A percentile compares a stretch with the other conserved stretches of the same genome.
Conservation (phyloP, 495 filamentous ascomycete genomes). For the Friedmanniomyces endolithicus region DNA sequence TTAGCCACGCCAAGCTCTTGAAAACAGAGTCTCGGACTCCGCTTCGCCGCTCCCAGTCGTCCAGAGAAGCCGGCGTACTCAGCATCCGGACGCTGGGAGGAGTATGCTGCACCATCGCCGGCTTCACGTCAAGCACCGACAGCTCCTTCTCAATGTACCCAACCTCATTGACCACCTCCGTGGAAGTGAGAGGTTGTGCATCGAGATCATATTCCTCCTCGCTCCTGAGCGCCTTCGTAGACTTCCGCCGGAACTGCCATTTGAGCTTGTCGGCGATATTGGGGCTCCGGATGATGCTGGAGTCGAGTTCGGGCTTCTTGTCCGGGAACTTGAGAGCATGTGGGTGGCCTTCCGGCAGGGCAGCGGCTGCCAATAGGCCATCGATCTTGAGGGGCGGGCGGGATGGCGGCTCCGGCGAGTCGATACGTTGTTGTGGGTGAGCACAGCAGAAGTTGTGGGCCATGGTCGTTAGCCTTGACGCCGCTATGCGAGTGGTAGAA, state of each 20-base stretch:
- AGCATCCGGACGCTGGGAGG: not conserved
- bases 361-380: slow-evolving; percentile 16
- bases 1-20: slow-evolving; percentile 5
- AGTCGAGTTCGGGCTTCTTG: slow-evolving; percentile 4
- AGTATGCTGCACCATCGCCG: not conserved
- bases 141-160: not conserved
- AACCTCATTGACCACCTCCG: slow-evolving; percentile 5
- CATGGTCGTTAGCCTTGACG: not conserved
- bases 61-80: not conserved
- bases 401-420: slow-evolving; percentile 16
- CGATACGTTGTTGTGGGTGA: slow-evolving; percentile 13
- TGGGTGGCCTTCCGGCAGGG: slow-evolving; percentile 18
- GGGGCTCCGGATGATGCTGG: slow-evolving; percentile 13
- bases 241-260: slow-evolving; percentile 11
- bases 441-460: slow-evolving; percentile 15
- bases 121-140: not conserved
- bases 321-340: slow-evolving; percentile 14
- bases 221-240: slow-evolving; percentile 1
- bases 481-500: not conserved
- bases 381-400: slow-evolving; percentile 6
- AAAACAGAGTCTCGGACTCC: not conserved
- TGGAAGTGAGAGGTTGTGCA: not conserved
- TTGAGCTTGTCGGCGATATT: slow-evolving; percentile 14
- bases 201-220: slow-evolving; percentile 14
- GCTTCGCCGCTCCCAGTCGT: not conserved